A percentile compares a stretch with the other conserved stretches of the same genome.
phyloP scores from a whole-genome alignment of 768 basidiomycete species.

The Daedaleopsis nitida region DNA sequence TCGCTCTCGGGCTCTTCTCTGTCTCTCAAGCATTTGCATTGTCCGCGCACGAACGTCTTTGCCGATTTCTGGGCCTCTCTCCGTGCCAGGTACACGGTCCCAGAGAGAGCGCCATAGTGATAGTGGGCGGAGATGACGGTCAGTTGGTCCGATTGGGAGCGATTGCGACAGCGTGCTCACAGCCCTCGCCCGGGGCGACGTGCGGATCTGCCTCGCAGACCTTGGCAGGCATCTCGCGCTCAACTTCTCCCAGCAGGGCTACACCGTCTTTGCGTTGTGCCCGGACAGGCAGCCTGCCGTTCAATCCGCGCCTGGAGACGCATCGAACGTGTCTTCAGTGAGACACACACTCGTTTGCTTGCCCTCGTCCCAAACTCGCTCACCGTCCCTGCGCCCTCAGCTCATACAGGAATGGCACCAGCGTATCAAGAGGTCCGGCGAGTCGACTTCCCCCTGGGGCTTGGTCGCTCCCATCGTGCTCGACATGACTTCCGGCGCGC shows the following conservation, averaged over 20 bases:
- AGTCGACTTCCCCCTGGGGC: conserved; percentile 29
- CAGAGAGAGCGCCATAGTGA: conserved; percentile 31
- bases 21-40: conserved; percentile 15
- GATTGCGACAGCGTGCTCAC: conserved; percentile 2
- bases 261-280: conserved; percentile 35
- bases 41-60: conserved; percentile 17
- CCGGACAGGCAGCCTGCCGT: conserved; percentile 18
- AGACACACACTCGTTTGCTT: conserved; percentile 10
- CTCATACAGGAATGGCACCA: conserved; percentile 38
- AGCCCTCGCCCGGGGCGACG: background rate
- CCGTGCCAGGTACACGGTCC: conserved; percentile 28
- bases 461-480: conserved; percentile 34
- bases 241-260: conserved; percentile 36
- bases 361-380: background rate
- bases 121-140: conserved; percentile 34
- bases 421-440: conserved; percentile 31
- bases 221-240: conserved; percentile 33
- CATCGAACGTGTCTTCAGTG: conserved; percentile 30
- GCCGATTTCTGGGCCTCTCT: conserved; percentile 13
- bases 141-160: conserved; percentile 8
- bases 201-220: conserved; percentile 22
- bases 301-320: conserved; percentile 1
- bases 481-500: conserved; percentile 30
- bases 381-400: conserved; percentile 13
- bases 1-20: conserved; percentile 17